Evolutionary conservation across 2,329 filamentous ascomycete genomes (phyloP), one percentile per base, ranked within the genome.

Genomic region (Colletotrichum orchidophilum): DNA sequence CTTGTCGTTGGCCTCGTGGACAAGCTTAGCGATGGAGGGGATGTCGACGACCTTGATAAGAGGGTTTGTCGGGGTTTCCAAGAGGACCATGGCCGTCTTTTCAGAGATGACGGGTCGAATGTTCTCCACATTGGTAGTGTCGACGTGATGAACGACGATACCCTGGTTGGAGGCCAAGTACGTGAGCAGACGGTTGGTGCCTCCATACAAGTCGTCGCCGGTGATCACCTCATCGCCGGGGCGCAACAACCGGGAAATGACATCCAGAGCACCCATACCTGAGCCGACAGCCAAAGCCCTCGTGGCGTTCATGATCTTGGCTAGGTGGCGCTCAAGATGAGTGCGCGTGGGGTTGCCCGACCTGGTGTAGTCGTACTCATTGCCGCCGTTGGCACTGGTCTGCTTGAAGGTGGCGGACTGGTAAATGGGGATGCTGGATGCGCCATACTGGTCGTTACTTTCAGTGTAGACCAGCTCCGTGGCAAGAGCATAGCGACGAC

Each of bases 331-430:
- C 85, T 99, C 96, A 73, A 99, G 90, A 79, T 99, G 96, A 39
- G 96, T 97, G 75, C 96, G 91, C 70, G 96, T 99, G 21, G 96
- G 96, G 81, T 99, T 99, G 67, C 96, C 96, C 42, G 95, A 98
- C 73, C 97, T 94, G 71, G 96, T 98, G 86, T 99, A 99, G 85
- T 99, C 96, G 83, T 98, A 99, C 82, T 98, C 95, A 78, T 90
- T 86, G 71, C 94, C 94, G 71, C 94, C 94, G 55, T 83, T 87
- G 73, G 93, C 92, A 21, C 93, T 94, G 26, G 89, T 90, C 83
- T 98, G 96, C 85, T 99, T 99, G 87, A 99, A 99, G 46, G 96
- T 99, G 59, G 96, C 97, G 59, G 94, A 97, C 88, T 97, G 96
- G 83, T 99, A 99, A 79, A 99, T 98, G 64, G 96, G 96, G 77